Base-by-base conservation (phyloP, 1,139 yeast species). In the Saccharomyces hybrid region DNA sequence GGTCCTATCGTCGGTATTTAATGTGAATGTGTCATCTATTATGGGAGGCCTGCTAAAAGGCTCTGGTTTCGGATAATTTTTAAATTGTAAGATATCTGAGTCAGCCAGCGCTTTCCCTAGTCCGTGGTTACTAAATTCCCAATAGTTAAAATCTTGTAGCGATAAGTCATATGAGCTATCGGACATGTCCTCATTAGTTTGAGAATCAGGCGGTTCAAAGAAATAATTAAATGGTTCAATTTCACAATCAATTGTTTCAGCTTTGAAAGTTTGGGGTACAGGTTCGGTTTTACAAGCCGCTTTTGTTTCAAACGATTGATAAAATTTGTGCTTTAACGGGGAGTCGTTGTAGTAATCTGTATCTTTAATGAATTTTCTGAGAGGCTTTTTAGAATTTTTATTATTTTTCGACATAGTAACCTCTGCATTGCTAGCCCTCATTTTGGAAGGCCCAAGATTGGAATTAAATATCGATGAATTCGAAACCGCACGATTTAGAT, bases 331-430 rank as follows among this genome's bases (percentile, higher is more conserved):
- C 42, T 65, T 67, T 51, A 67, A 57, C 5, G 72, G 71, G 5
- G 70, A 67, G 3, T 67, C 62, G 52, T 68, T 68, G 52, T 61
- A 68, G 50, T 67, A 68, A 47, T 67, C 71, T 1, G 70, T 68
- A 48, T 66, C 63, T 13, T 65, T 65, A 42, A 63, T 61, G 32
- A 68, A 67, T 49, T 57, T 62, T 46, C 70, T 58, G 16, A 31
- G 47, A 30, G 7, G 47, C 8, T 13, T 42, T 49, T 5, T 53
- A 50, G n/a, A 28, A 13, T 48, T 42, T 31, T 60, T 54, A 11
- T 54, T 57, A 31, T 59, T 38, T 16, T 20, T 38, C 13, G 11
- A 20, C 13, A 20, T 20, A 38, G 20, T 5, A 16, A 20, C 25
- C 20, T 20, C 26, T 16, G 25, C 5, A 38, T 20, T 38, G 25